Conservation (phyloP, 345 rosid genomes). For the Zanthoxylum bungeanum region DNA sequence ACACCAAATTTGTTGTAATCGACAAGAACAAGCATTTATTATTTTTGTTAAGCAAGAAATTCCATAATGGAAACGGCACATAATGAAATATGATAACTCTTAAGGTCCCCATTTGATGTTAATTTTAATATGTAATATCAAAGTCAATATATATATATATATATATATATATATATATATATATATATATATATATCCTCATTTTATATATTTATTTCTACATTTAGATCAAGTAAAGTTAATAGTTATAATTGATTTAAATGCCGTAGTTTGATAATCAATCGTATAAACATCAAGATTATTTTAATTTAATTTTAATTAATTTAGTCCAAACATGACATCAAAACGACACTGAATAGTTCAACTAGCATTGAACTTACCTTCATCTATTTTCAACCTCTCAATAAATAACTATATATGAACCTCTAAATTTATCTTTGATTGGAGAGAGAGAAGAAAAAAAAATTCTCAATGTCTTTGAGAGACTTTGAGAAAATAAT, state of each 20-base stretch:
- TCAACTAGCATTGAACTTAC: not conserved
- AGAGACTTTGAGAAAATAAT: no score
- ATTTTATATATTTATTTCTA: no score
- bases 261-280: not conserved
- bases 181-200: no score
- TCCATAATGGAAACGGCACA: not conserved
- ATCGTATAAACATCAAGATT: not conserved
- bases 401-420: no score
- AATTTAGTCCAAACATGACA: not conserved
- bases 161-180: no score
- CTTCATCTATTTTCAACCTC: no score
- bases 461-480: no score
- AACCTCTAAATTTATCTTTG: no score
- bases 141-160: not conserved
- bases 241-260: not conserved
- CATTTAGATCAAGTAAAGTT: no score
- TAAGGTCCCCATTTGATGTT: not conserved
- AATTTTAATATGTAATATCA: not conserved
- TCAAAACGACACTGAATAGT: not conserved
- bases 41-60: conserved; percentile 2
- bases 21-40: conserved; percentile 22
- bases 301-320: not conserved
- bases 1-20: conserved; percentile 20
- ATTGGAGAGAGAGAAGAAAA: no score
- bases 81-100: not conserved